These are phyloP conservation scores for Extremus antarcticus DNA, from an alignment of 495 filamentous ascomycete species.

Conservation along the genomic window DNA sequence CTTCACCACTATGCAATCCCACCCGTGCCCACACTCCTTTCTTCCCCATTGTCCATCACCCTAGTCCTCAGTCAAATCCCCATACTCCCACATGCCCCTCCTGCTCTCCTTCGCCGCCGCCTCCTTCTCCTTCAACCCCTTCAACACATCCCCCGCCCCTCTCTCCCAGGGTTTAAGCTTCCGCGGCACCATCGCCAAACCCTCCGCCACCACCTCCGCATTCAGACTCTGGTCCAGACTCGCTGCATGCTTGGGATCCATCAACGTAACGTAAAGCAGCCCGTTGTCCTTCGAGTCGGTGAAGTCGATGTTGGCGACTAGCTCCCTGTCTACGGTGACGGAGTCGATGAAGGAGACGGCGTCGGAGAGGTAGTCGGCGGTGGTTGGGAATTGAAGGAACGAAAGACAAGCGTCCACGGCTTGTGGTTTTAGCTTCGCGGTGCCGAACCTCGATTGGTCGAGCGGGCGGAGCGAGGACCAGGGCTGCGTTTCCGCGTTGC, in stretches of 20 bases:
- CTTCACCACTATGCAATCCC: too few species aligned
- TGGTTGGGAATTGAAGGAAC: slow-evolving; percentile 72
- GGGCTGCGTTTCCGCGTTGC: slow-evolving; percentile 78
- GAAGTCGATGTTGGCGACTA: slow-evolving; percentile 85
- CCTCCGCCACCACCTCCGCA: slow-evolving; percentile 67
- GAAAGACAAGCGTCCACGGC: slow-evolving; percentile 81
- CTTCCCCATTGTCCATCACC: not conserved
- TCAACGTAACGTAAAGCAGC: slow-evolving; percentile 69
- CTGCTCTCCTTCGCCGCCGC: slow-evolving; percentile 63
- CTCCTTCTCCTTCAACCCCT: slow-evolving; percentile 55
- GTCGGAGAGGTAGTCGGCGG: slow-evolving; percentile 68
- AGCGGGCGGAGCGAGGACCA: slow-evolving; percentile 76
- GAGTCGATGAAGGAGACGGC: slow-evolving; percentile 60
- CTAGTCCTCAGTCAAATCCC: slow-evolving; percentile 83
- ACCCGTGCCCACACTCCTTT: too few species aligned
- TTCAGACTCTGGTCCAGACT: slow-evolving; percentile 67
- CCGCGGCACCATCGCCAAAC: slow-evolving; percentile 75
- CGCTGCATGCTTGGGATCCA: slow-evolving; percentile 55
- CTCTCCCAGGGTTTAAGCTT: slow-evolving; percentile 88
- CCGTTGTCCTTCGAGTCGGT: slow-evolving; percentile 58
- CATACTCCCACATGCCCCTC: slow-evolving; percentile 94
- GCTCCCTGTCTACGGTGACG: slow-evolving; percentile 50
- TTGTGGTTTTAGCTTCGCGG: slow-evolving; percentile 71
- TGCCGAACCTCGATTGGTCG: slow-evolving; percentile 61
- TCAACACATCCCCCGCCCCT: slow-evolving; percentile 58